Conservation (phyloP, 2,329 filamentous ascomycete species). For the Canariomyces notabilis region DNA sequence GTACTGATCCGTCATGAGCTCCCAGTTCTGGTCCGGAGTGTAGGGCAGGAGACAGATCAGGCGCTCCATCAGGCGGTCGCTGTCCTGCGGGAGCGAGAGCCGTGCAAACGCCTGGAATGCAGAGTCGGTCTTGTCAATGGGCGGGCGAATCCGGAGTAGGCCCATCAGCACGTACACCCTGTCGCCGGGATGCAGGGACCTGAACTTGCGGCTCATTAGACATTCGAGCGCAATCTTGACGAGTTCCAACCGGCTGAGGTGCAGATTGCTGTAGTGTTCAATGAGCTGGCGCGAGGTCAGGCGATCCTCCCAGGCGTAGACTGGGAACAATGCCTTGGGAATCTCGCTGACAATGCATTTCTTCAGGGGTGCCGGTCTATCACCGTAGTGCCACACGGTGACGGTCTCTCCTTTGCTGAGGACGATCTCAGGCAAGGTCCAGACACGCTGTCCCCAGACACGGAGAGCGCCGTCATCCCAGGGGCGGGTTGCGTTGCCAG, state of each 20-base stretch:
- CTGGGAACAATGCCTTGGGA: conserved; percentile 32
- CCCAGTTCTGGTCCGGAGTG: conserved; percentile 18
- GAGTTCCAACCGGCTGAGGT: conserved; percentile 32
- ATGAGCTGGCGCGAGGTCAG: conserved; percentile 29
- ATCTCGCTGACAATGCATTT: conserved; percentile 19
- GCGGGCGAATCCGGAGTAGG: conserved; percentile 30
- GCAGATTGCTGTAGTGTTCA: conserved; percentile 33
- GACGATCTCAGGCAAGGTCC: conserved; percentile 30
- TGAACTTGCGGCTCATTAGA: conserved; percentile 28
- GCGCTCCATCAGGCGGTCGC: conserved; percentile 32
- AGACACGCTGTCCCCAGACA: conserved; percentile 28
- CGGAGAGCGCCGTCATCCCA: conserved; percentile 12
- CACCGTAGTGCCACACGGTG: conserved; percentile 25
- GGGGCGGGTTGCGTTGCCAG: conserved; percentile 1
- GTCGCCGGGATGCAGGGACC: conserved; percentile 27
- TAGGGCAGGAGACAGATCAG: conserved; percentile 30
- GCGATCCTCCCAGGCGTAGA: conserved; percentile 29
- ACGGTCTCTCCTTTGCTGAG: conserved; percentile 22
- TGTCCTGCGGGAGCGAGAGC: conserved; percentile 34
- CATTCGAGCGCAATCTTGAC: conserved; percentile 29
- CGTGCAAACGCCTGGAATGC: conserved; percentile 35
- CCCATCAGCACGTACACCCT: conserved; percentile 36
- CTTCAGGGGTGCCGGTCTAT: too few relatives aligned
- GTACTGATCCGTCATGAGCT: conserved; percentile 30
- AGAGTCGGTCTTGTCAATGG: conserved; percentile 31